Base-by-base conservation (phyloP, 495 filamentous ascomycete genomes). In the Extremus antarcticus region DNA sequence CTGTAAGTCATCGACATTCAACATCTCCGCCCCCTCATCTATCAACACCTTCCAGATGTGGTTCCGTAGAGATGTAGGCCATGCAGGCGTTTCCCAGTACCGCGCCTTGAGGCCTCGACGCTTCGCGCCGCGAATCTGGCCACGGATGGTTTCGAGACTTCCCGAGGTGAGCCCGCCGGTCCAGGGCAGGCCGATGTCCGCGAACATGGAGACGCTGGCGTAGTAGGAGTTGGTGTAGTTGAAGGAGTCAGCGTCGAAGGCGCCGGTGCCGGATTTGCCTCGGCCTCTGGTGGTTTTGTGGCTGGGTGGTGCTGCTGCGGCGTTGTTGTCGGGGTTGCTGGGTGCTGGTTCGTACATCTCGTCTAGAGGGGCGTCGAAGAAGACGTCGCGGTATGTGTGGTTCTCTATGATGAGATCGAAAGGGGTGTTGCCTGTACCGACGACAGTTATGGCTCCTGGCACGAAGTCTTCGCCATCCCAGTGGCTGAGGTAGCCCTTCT, bases 1-100 rank as follows among this genome's bases (percentile, higher is more conserved):
- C 57, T 77, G 68, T 40, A 94, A 64, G 68, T 92, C 86, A 72
- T 94, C 87, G 0, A 82, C 87, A 69, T 89, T 91, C 48, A 94
- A 68, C 40, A 90, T 69, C 47, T 81, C 79, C 19, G 84, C 83
- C 0, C 86, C 87, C 59, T 88, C 86, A 43, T 74, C 68, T 24
- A 82, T 73, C n/a, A 94, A 65, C 2, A 84, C 74, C 47, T 79
- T 70, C 88, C 88, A 94, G 17, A 94, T 69, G 53, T 79, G 74
- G 68, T 92, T 85, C 41, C 88, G 72, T 60, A 84, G 59, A 47
- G 79, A 76, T n/a, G 84, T 68, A 11, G 88, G 87, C 87, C 88
- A 94, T 53, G 68, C 68, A 0, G 88, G 87, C 21, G 84, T 63
- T n/a, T 81, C 78, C 88, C 88, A 94, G 65, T 90, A 94, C 41